Evolutionary conservation across 176 grass and related monocot genomes (phyloP).

Genomic region (Hyparrhenia diplandra): DNA sequence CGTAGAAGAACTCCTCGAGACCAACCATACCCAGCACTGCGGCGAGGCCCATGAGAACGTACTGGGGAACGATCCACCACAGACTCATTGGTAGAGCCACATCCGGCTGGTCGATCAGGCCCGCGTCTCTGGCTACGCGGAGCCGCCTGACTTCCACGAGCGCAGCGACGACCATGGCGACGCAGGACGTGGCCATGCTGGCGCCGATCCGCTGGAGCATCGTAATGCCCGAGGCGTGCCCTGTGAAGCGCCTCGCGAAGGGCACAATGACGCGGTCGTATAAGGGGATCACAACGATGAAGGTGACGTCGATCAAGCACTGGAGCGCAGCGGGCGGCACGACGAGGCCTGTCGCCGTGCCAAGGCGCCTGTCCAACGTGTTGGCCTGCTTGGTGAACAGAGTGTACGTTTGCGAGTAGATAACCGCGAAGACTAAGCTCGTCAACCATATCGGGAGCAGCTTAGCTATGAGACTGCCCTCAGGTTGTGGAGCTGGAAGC

Average conservation of each 20-base stretch:
- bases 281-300: not conserved
- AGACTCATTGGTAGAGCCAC: no score
- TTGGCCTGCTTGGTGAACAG: not conserved
- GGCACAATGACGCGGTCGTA: not conserved
- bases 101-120: no score
- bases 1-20: not conserved
- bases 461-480: not conserved
- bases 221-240: not conserved
- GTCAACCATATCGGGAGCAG: slow-evolving; percentile 14
- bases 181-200: not conserved
- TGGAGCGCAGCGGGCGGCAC: not conserved
- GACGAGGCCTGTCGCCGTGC: not conserved
- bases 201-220: slow-evolving; percentile 16
- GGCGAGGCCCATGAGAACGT: no score
- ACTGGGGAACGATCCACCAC: no score
- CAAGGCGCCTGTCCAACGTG: not conserved
- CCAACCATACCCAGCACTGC: not conserved
- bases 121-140: no score
- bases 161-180: not conserved
- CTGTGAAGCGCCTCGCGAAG: not conserved
- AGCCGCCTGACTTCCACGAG: no score
- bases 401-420: not conserved
- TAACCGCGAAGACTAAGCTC: not conserved
- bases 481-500: no score
- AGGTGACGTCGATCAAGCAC: not conserved